phyloP scores from a whole-genome alignment of 164 flowering plant genomes.

The Amborella trichopoda region DNA sequence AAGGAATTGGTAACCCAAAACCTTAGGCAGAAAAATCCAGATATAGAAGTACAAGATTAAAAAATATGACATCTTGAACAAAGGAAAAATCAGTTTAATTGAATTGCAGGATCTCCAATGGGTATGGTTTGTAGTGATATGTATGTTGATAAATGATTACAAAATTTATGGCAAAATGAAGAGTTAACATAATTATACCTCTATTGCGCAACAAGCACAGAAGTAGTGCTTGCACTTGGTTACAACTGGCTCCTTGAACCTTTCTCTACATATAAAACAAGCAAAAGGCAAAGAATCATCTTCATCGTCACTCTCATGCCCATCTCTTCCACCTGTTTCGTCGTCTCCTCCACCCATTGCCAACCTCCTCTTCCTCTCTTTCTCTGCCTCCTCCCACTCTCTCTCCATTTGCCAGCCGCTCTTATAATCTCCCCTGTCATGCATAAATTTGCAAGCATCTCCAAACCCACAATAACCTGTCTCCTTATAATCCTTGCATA shows the following conservation, averaged over 20 bases:
- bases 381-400: conserved; percentile 87
- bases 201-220: conserved; percentile 89
- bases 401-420: conserved; percentile 94
- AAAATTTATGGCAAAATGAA: neutral
- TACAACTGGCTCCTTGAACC: conserved; percentile 81
- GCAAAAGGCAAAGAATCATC: conserved; percentile 81
- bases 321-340: conserved; percentile 24
- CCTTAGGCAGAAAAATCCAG: too few relatives aligned
- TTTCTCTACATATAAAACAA: conserved; percentile 72
- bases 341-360: conserved; percentile 41
- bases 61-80: too few relatives aligned
- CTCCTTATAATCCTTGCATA: conserved; percentile 94
- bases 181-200: conserved; percentile 32
- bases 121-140: too few relatives aligned
- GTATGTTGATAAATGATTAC: neutral
- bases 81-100: too few relatives aligned
- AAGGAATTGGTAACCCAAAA: too few relatives aligned
- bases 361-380: conserved; percentile 59
- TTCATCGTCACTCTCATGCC: conserved; percentile 36
- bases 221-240: conserved; percentile 96
- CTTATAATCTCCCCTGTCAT: conserved; percentile 95
- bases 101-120: too few relatives aligned
- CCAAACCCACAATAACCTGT: conserved; percentile 98
- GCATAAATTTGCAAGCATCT: conserved; percentile 95
- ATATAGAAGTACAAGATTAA: too few relatives aligned